Evolutionary conservation across 129 eudicot genomes (phyloP).

Genomic region (Calendula officinalis): DNA sequence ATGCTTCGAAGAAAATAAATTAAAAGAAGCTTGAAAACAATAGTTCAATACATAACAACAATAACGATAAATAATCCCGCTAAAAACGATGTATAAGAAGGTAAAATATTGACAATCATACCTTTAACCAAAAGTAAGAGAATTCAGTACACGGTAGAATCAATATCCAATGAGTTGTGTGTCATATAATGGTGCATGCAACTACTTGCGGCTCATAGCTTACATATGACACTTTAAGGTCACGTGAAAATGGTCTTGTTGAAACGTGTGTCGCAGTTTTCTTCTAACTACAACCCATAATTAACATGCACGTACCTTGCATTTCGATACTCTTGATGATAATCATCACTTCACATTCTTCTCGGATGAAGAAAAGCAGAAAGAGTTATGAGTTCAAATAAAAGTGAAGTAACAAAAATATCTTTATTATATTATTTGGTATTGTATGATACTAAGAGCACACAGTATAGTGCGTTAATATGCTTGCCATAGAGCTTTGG

Average conservation of each 20-base stretch:
- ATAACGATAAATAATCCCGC: too few species aligned
- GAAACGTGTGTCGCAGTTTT: slow-evolving; percentile 32
- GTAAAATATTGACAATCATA: not conserved
- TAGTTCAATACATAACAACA: too few species aligned
- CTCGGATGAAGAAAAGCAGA: not conserved
- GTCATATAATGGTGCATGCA: slow-evolving; percentile 15
- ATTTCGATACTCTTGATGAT: slow-evolving; percentile 17
- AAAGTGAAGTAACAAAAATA: not conserved
- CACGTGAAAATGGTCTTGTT: slow-evolving; percentile 13
- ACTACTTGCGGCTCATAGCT: not conserved
- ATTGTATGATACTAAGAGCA: not conserved
- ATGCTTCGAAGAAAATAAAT: too few species aligned
- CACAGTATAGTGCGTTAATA: not conserved
- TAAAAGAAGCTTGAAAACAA: too few species aligned
- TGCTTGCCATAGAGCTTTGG: not conserved
- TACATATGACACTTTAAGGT: slow-evolving; percentile 18
- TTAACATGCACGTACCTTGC: slow-evolving; percentile 29
- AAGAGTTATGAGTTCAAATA: not conserved
- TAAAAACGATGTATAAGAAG: not conserved
- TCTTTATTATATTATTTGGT: not conserved
- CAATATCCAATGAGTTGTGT: not conserved
- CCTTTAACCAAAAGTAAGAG: not conserved
- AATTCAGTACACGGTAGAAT: slow-evolving; percentile 1
- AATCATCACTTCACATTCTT: not conserved
- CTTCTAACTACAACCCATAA: slow-evolving; percentile 34